These are phyloP conservation scores for Pythium aquatile DNA, from an alignment of 352 stramenopile species.

Conservation along the genomic window DNA sequence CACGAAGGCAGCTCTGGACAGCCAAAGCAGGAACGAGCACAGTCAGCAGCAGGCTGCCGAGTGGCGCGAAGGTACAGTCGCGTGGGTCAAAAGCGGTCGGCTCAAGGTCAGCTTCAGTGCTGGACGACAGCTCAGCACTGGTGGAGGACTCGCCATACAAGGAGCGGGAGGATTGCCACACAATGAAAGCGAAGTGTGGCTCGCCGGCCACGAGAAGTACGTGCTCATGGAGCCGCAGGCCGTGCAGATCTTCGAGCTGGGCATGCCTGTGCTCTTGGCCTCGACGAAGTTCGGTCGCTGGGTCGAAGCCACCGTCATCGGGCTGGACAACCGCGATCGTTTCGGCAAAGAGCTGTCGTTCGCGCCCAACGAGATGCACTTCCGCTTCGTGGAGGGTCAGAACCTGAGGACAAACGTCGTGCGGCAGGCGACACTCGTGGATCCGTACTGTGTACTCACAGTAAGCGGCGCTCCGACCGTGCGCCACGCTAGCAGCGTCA, in stretches of 20 bases:
- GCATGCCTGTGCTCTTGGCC: slow-evolving; percentile 48
- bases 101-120: slow-evolving; percentile 60
- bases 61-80: slow-evolving; percentile 57
- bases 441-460: slow-evolving; percentile 54
- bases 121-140: slow-evolving; percentile 36
- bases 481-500: slow-evolving; percentile 41
- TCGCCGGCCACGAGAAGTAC: slow-evolving; percentile 39
- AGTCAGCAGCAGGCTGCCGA: slow-evolving; percentile 25
- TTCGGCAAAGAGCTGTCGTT: slow-evolving; percentile 36
- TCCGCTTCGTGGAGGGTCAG: slow-evolving; percentile 47
- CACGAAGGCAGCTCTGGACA: slow-evolving; percentile 9
- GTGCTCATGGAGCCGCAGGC: slow-evolving; percentile 47
- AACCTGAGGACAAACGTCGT: slow-evolving; percentile 39
- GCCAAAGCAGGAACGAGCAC: neutral
- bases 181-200: slow-evolving; percentile 42
- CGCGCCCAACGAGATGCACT: slow-evolving; percentile 54
- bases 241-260: slow-evolving; percentile 49
- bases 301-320: slow-evolving; percentile 42
- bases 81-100: slow-evolving; percentile 54
- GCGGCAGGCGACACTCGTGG: slow-evolving; percentile 35
- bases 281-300: slow-evolving; percentile 50
- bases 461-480: slow-evolving; percentile 28
- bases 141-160: neutral
- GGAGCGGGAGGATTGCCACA: neutral
- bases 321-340: slow-evolving; percentile 42